These are phyloP conservation scores for Backusella morwellensis DNA, from an alignment of 192 early-diverging fungal genomes.

Conservation along the genomic window DNA sequence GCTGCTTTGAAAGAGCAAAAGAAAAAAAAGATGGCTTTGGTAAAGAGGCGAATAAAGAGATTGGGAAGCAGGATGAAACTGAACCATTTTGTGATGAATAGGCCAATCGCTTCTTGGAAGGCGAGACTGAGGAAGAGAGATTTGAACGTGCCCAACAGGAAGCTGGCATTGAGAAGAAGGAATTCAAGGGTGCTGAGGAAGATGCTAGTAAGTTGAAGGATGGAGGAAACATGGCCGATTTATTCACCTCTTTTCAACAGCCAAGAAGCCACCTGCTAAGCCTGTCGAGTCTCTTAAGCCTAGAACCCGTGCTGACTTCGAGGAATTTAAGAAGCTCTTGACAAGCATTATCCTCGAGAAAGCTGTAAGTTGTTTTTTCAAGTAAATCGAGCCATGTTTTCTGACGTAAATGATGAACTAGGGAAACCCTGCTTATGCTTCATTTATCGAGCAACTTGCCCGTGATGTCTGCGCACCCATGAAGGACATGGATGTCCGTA, in stretches of 20 bases:
- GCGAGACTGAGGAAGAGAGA: constrained; percentile 52
- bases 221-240: neutral
- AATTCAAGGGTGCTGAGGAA: constrained; percentile 61
- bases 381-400: neutral
- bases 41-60: neutral
- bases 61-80: neutral
- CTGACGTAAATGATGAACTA: neutral
- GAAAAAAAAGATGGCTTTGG: constrained; percentile 25
- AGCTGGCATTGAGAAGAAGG: constrained; percentile 58
- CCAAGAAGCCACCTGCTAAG: neutral
- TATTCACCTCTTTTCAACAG: neutral
- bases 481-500: constrained; percentile 66
- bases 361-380: constrained; percentile 31
- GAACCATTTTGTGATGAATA: neutral
- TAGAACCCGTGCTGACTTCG: constrained; percentile 67
- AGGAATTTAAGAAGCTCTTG: constrained; percentile 55
- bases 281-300: constrained; percentile 45
- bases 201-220: constrained; percentile 32
- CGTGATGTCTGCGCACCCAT: constrained; percentile 59
- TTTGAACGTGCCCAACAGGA: constrained; percentile 54
- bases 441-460: constrained; percentile 62
- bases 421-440: constrained; percentile 36
- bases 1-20: constrained; percentile 41
- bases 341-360: constrained; percentile 54
- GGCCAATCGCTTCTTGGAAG: constrained; percentile 27